Conservation (phyloP, 768 basidiomycete species). For the Ramaria sp. region DNA sequence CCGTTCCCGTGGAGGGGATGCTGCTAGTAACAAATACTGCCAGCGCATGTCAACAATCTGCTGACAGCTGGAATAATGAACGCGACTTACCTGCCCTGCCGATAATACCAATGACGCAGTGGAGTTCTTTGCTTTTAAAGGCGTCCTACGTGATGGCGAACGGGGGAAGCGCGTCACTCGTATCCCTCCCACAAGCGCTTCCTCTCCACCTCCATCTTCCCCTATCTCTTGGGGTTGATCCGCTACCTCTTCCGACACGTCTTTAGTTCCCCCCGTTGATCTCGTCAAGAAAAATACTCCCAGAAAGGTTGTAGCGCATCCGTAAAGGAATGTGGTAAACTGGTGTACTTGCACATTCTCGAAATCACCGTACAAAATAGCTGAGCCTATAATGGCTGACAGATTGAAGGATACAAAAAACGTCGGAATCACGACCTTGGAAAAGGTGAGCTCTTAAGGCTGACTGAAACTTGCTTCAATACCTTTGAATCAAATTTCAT, state of each 20-base stretch:
- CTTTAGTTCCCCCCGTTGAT: constrained; percentile 27
- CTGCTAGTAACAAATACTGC: constrained; percentile 6
- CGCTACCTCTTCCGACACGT: constrained; percentile 17
- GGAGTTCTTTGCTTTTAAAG: neutral
- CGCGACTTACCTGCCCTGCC: neutral
- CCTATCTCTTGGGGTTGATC: neutral
- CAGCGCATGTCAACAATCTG: neutral
- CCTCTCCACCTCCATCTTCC: neutral
- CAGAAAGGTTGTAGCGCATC: constrained; percentile 78
- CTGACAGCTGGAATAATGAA: neutral
- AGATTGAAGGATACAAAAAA: constrained; percentile 95
- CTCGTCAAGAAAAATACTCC: constrained; percentile 86
- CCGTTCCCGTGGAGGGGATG: constrained; percentile 1
- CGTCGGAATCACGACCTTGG: constrained; percentile 81
- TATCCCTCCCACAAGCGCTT: neutral
- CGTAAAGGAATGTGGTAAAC: constrained; percentile 76
- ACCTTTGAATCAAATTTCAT: constrained; percentile 93
- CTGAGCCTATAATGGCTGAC: constrained; percentile 86
- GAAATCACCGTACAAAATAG: constrained; percentile 92
- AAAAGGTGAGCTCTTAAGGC: constrained; percentile 5
- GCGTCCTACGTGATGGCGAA: neutral
- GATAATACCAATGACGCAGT: constrained; percentile 2
- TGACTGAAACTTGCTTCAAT: constrained; percentile 10
- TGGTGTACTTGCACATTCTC: constrained; percentile 69
- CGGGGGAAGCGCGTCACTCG: neutral